Evolutionary conservation across 257 asterid species (phyloP).

Genomic region (Lavandula angustifolia): DNA sequence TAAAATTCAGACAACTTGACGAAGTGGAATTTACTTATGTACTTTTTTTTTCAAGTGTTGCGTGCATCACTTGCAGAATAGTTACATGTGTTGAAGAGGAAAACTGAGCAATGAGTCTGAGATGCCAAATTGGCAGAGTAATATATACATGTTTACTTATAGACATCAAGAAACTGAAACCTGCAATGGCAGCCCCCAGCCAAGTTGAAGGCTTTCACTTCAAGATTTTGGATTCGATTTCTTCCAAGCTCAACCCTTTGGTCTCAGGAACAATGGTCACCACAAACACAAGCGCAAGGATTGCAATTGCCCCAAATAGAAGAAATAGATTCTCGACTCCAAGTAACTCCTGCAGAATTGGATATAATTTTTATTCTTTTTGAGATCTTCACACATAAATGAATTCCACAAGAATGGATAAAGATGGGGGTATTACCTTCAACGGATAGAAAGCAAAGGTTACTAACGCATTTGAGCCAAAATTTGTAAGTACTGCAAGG

Average conservation of each 20-base stretch:
- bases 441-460: slow-evolving; percentile 93
- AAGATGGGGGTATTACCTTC: slow-evolving; percentile 47
- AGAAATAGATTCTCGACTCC: slow-evolving; percentile 93
- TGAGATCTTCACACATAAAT: not conserved
- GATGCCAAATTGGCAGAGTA: slow-evolving; percentile 14
- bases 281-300: slow-evolving; percentile 69
- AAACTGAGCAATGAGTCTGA: not conserved
- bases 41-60: not conserved
- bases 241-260: slow-evolving; percentile 98
- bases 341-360: slow-evolving; percentile 64
- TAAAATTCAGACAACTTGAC: not conserved
- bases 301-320: slow-evolving; percentile 78
- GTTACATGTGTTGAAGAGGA: not conserved
- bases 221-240: slow-evolving; percentile 81
- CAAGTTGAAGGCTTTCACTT: slow-evolving; percentile 46
- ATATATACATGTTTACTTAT: not conserved
- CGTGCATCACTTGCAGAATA: slow-evolving; percentile 13
- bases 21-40: not conserved
- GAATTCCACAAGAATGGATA: slow-evolving; percentile 1
- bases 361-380: not conserved
- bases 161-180: slow-evolving; percentile 23
- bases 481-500: slow-evolving; percentile 94
- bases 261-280: slow-evolving; percentile 79
- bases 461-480: slow-evolving; percentile 92
- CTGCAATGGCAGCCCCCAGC: not conserved